A percentile compares a stretch with the other conserved stretches of the same genome.
Evolutionary conservation across 495 filamentous ascomycete species (phyloP).

Genomic region (Trichoderma orchidacearum): DNA sequence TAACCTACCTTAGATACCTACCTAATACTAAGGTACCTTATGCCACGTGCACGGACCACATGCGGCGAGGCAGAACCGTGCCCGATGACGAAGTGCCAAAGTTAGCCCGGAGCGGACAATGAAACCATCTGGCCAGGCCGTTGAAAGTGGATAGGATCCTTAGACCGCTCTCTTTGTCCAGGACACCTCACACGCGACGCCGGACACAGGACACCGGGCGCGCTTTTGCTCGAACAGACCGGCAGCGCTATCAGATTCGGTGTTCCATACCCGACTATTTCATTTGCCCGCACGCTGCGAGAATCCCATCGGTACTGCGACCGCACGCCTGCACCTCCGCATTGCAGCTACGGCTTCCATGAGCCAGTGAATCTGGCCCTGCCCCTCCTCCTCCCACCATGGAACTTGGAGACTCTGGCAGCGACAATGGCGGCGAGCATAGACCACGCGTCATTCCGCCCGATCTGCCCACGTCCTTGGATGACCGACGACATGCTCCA

Average conservation of each 20-base stretch:
- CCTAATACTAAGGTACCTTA: too few relatives aligned
- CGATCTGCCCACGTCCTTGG: slow-evolving; percentile 81
- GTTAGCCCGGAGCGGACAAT: background rate
- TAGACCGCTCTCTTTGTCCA: background rate
- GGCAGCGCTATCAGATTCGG: background rate
- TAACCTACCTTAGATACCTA: too few relatives aligned
- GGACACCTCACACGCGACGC: background rate
- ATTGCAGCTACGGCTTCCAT: background rate
- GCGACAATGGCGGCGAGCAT: slow-evolving; percentile 18
- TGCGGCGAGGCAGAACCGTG: background rate
- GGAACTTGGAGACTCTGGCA: slow-evolving; percentile 42
- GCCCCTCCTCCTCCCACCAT: slow-evolving; percentile 24
- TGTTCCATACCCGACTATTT: background rate
- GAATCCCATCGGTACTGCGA: too few relatives aligned
- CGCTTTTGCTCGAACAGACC: background rate
- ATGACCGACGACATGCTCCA: slow-evolving; percentile 60
- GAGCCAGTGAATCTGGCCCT: slow-evolving; percentile 7
- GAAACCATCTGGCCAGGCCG: too few relatives aligned
- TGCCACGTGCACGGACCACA: background rate
- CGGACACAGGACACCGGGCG: background rate
- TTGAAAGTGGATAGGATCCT: background rate
- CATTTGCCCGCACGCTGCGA: too few relatives aligned
- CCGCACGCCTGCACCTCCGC: background rate
- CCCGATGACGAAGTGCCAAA: background rate
- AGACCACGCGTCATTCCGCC: slow-evolving; percentile 50